Base-by-base conservation (phyloP, 768 basidiomycete genomes). In the Candolleomyces efflorescens region DNA sequence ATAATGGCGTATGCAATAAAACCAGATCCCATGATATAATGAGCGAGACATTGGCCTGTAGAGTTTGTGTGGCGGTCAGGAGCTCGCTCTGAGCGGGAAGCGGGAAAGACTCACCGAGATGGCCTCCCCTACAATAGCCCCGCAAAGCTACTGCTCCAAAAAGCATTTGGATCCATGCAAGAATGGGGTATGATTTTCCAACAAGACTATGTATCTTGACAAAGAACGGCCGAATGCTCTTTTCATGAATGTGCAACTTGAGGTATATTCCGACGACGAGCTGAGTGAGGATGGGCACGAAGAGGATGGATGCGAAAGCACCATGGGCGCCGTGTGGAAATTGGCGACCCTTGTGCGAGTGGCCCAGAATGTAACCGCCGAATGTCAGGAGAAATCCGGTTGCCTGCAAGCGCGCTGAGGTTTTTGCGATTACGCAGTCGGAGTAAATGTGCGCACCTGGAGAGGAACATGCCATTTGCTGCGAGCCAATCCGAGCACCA, bases 401-500 rank as follows among this genome's bases (percentile, higher is more conserved):
- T 56, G 78, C 79, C 89, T 92, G 58, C 9, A 32, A 17, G n/a
- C 17, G 32, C 27, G n/a, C 17, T 41, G 20, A 3, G 54, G n/a
- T 38, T 46, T 27, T 51, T 24, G 55, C 2, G 11, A 15, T 15
- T 10, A 18, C 13, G 2, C 37, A 41, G 26, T 23, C 7, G n/a
- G 41, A 24, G 32, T 61, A 24, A 53, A 24, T 46, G 22, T 32
- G 65, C 78, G 39, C 51, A 87, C 90, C 73, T 96, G 94, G 4
- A 94, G 68, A 5, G 94, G 94, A 45, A 94, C 92, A 69, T 97
- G 94, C 86, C 90, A 95, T 65, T 85, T 81, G 69, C 92, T 94
- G 59, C 85, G 78, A n/a, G 83, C 73, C 15, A 92, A 73, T 17
- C 87, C 87, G 3, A 90, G 71, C 0, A 90, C 85, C 88, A 90